Evolutionary conservation across 345 rosid species (phyloP).

Genomic region (Reutealis trisperma): DNA sequence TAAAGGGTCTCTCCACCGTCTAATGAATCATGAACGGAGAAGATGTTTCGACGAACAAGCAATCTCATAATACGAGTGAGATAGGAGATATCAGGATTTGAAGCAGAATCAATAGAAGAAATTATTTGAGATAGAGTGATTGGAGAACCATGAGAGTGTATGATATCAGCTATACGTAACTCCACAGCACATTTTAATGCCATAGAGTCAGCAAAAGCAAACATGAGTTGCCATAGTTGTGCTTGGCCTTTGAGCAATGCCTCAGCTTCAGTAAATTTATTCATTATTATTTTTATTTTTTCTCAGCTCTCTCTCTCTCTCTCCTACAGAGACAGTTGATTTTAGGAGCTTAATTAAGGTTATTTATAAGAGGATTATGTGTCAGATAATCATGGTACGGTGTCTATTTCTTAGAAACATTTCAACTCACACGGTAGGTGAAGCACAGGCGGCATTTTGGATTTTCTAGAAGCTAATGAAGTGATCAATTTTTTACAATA

Average conservation of each 20-base stretch:
- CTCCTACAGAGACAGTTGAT: too few relatives aligned
- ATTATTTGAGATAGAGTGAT: slow-evolving; percentile 29
- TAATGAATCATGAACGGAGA: slow-evolving; percentile 13
- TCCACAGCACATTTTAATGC: slow-evolving; percentile 26
- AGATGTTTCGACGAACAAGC: slow-evolving; percentile 27
- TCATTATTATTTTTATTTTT: slow-evolving; percentile 8
- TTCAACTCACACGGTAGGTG: background rate
- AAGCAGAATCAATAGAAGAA: slow-evolving; percentile 24
- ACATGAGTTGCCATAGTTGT: slow-evolving; percentile 18
- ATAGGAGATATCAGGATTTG: slow-evolving; percentile 3
- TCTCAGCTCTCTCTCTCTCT: too few relatives aligned
- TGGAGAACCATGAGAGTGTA: slow-evolving; percentile 24
- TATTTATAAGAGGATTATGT: slow-evolving; percentile 10
- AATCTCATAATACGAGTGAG: slow-evolving; percentile 36
- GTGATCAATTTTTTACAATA: background rate
- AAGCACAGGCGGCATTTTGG: background rate
- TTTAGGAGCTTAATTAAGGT: background rate
- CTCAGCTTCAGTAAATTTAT: background rate
- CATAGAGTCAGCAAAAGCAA: slow-evolving; percentile 29
- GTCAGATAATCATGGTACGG: background rate
- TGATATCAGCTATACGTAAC: slow-evolving; percentile 30
- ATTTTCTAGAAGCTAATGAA: background rate
- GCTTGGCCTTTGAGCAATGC: slow-evolving; percentile 19
- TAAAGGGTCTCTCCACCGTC: slow-evolving; percentile 30
- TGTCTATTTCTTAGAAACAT: background rate